A percentile compares a stretch with the other conserved stretches of the same genome.
Conservation (phyloP, 129 eudicot genomes). For the Flaveria sonorensis region DNA sequence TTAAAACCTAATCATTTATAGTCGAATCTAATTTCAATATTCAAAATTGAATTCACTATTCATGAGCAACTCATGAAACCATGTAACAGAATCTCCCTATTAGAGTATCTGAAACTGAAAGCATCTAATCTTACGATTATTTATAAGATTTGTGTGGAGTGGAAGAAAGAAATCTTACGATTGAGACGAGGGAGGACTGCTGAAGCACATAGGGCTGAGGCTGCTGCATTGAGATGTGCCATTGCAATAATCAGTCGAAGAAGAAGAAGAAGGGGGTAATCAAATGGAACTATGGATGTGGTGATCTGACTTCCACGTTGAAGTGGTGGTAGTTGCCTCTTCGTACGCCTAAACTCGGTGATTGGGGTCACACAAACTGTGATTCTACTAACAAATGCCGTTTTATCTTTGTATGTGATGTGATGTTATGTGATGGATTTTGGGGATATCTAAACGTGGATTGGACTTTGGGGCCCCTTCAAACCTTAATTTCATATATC, state of each 20-base stretch:
- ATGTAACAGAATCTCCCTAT: background rate
- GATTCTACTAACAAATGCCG: no score
- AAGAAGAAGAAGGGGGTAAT: background rate
- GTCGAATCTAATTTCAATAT: background rate
- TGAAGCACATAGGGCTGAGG: slow-evolving; percentile 42
- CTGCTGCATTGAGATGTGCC: slow-evolving; percentile 37
- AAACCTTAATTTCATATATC: no score
- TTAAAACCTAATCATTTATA: background rate
- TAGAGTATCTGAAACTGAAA: background rate
- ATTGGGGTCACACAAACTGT: no score
- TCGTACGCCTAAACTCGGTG: background rate
- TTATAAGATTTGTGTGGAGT: background rate
- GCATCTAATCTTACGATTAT: background rate
- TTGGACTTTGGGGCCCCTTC: no score
- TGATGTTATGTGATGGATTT: no score
- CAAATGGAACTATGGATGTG: slow-evolving; percentile 9
- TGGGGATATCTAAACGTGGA: no score
- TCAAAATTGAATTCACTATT: background rate
- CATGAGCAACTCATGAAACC: background rate
- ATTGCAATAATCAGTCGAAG: slow-evolving; percentile 1
- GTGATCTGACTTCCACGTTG: slow-evolving; percentile 40
- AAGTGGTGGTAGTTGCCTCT: background rate
- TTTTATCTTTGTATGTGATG: no score
- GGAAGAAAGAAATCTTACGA: slow-evolving; percentile 31
- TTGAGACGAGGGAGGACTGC: slow-evolving; percentile 35